Evolutionary conservation across 2,329 filamentous ascomycete genomes (phyloP).

Genomic region (Hymenoscyphus infarciens): DNA sequence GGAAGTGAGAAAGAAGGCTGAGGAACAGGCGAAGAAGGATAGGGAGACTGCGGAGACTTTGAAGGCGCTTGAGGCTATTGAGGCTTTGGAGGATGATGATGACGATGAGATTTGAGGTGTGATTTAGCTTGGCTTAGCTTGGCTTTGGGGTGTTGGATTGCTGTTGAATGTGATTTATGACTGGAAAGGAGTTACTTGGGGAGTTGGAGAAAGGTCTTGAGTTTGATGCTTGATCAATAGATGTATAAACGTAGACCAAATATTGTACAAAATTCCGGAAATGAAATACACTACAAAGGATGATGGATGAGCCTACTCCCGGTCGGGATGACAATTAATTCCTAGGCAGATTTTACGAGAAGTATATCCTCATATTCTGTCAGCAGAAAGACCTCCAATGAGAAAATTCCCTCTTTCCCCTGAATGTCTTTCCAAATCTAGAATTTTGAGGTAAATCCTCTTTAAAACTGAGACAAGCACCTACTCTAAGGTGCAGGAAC

Average conservation of each 20-base stretch:
- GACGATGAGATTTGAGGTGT: neutral
- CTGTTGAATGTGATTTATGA: neutral
- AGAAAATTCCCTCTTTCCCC: no score
- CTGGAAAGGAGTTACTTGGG: slow-evolving; percentile 1
- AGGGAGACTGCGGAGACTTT: slow-evolving; percentile 6
- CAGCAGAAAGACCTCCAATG: no score
- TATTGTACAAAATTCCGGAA: neutral
- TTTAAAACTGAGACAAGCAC: no score
- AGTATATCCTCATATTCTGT: neutral
- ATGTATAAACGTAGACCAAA: neutral
- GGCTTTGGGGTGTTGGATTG: neutral
- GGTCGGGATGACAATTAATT: no score
- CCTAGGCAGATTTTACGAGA: no score
- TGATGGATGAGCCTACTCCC: no score
- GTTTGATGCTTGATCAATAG: neutral
- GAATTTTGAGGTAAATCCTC: no score
- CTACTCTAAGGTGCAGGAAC: no score
- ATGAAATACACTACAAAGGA: neutral
- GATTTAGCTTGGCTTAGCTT: neutral
- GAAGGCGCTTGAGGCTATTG: slow-evolving; percentile 7
- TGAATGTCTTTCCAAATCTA: no score
- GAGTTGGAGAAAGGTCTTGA: neutral
- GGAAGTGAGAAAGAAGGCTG: neutral
- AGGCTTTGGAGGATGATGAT: slow-evolving; percentile 22
- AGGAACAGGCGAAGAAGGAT: neutral